Percentiles rank a stretch among this genome's conserved stretches.
These are phyloP conservation scores for Suhomyces ambrosiae DNA, from an alignment of 1,139 yeast genomes.

Conservation along the genomic window DNA sequence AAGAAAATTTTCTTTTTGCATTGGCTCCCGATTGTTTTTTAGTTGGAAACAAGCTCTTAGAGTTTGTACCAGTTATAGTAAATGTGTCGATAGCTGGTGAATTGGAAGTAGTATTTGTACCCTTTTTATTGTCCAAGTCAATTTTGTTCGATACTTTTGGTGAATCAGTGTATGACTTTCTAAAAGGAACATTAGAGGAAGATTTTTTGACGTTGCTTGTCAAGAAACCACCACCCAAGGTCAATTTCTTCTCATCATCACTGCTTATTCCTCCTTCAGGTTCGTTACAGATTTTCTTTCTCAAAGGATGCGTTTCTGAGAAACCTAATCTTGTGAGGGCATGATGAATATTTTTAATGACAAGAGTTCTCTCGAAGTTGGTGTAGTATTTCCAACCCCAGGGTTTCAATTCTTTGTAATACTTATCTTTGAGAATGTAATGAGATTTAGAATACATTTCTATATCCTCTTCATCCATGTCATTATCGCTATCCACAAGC, in stretches of 20 bases:
- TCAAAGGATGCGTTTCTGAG: slow-evolving; percentile 48
- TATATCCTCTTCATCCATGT: slow-evolving; percentile 12
- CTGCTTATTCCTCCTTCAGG: slow-evolving; percentile 11
- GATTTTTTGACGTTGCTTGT: slow-evolving; percentile 12
- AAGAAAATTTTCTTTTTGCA: slow-evolving; percentile 19
- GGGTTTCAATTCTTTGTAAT: slow-evolving; percentile 45
- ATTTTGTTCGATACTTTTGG: slow-evolving; percentile 17
- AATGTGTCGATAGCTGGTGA: slow-evolving; percentile 13
- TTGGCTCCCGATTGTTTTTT: slow-evolving; percentile 3
- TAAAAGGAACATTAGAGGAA: slow-evolving; percentile 16
- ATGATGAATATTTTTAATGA: slow-evolving; percentile 38
- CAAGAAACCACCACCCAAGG: slow-evolving; percentile 29
- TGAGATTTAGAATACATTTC: slow-evolving; percentile 13
- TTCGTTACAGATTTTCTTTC: slow-evolving; percentile 37
- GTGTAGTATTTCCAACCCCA: slow-evolving; percentile 41
- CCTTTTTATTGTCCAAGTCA: slow-evolving; percentile 7
- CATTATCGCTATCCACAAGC: slow-evolving; percentile 15
- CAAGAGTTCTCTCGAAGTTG: slow-evolving; percentile 34
- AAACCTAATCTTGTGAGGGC: slow-evolving; percentile 48
- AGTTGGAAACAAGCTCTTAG: slow-evolving; percentile 9
- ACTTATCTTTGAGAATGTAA: slow-evolving; percentile 42
- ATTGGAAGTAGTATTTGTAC: slow-evolving; percentile 10
- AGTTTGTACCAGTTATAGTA: background rate
- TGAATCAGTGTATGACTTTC: slow-evolving; percentile 24
- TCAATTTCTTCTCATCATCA: slow-evolving; percentile 17